Conservation (phyloP, 305 asterid genomes). For the Ajuga reptans region DNA sequence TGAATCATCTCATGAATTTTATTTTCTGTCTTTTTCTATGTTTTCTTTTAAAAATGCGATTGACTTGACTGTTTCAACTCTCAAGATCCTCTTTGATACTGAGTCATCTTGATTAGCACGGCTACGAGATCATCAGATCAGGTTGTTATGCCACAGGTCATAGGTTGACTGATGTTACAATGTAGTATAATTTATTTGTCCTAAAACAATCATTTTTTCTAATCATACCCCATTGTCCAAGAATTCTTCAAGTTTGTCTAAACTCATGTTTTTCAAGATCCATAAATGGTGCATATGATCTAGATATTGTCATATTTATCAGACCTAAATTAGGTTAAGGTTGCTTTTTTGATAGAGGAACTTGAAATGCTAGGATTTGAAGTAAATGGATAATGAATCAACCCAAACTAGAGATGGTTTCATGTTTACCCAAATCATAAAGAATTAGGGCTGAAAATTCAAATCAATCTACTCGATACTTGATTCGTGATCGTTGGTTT, state of each 20-base stretch:
- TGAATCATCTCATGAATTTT: background rate
- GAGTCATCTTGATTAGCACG: constrained; percentile 15
- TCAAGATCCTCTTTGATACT: background rate
- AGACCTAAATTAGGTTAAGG: too few relatives aligned
- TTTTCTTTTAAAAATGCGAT: background rate
- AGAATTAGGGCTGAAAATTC: too few relatives aligned
- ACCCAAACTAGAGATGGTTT: too few relatives aligned
- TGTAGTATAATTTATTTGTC: background rate
- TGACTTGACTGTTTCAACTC: constrained; percentile 24
- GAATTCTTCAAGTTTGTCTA: background rate
- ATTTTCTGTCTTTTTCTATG: background rate
- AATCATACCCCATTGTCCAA: background rate
- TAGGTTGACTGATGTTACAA: constrained; percentile 16
- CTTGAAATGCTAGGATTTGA: too few relatives aligned
- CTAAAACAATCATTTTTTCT: background rate
- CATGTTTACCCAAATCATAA: too few relatives aligned
- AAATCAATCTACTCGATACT: too few relatives aligned
- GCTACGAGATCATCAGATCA: constrained; percentile 12
- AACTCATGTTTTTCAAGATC: background rate
- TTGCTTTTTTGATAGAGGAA: too few relatives aligned
- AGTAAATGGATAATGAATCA: too few relatives aligned
- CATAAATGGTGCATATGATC: background rate
- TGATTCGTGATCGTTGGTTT: too few relatives aligned
- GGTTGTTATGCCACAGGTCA: background rate
- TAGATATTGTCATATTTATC: background rate